Base-by-base conservation (phyloP, 176 grass and related monocot species). In the Oryza brachyantha region DNA sequence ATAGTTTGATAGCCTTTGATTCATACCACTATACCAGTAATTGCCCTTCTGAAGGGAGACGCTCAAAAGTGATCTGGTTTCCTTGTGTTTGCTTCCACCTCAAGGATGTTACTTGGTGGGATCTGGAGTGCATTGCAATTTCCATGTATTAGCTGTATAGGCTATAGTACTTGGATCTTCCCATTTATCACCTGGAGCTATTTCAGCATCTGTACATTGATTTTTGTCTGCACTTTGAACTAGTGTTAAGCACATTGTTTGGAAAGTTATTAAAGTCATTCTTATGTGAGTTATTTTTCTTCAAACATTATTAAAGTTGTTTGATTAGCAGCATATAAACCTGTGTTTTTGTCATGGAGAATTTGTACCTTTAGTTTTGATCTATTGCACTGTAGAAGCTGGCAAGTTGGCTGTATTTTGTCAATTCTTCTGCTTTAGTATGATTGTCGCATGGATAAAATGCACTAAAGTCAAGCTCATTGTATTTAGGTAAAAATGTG, bases 1-100 rank as follows among this genome's bases (percentile, higher is more conserved):
- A 21, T 39, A 26, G 8, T 14, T 85, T 58, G n/a, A n/a, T n/a
- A n/a, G n/a, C n/a, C n/a, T n/a, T n/a, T n/a, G 36, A 85, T 80
- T 74, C 24, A 68, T 38, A 29, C 13, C 14, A 29, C 11, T 24
- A 19, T 7, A 60, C 7, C 58, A 58, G 5, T 37, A 40, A 59
- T 72, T 72, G 31, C 26, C 58, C n/a, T n/a, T 42, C 24, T 26
- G 21, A 48, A 35, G n/a, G 36, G 19, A 12, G 40, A 42, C 41
- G 61, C 52, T 7, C 8, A 4, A 8, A 73, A 60, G 29, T 84
- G 22, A 26, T n/a, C n/a, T 73, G 68, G 2, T 61, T 83, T n/a
- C 11, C 0, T 43, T 31, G 34, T 14, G 21, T 54, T 71, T 64
- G 13, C 25, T 34, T 59, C 17, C 57, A 71, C 34, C 40, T 78